Evolutionary conservation across 495 filamentous ascomycete species (phyloP).

Genomic region (Hypoxylon fuscum): DNA sequence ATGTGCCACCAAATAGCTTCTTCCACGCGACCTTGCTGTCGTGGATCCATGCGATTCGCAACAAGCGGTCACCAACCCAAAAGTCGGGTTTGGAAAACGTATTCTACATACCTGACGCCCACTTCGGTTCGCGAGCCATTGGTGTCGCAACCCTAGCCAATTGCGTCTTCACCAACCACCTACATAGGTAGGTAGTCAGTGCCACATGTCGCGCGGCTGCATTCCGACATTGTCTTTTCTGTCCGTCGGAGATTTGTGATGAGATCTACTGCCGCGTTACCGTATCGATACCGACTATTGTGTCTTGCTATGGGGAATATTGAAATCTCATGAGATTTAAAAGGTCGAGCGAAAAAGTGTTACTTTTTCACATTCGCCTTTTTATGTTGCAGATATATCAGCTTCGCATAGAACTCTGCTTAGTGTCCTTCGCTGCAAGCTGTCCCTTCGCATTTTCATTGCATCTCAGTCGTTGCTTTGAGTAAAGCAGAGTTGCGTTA

Average conservation of each 20-base stretch:
- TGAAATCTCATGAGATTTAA: background rate
- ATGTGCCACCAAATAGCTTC: conserved; percentile 37
- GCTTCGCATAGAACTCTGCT: background rate
- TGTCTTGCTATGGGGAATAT: background rate
- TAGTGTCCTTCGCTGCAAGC: background rate
- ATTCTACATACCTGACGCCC: conserved; percentile 12
- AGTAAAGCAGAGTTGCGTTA: conserved; percentile 3
- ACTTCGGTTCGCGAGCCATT: conserved; percentile 3
- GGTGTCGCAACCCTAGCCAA: conserved; percentile 17
- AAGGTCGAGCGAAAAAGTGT: background rate
- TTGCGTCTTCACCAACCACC: conserved; percentile 19
- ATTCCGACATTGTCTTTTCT: background rate
- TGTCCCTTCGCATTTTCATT: conserved; percentile 4
- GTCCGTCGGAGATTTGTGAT: background rate
- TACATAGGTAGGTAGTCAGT: background rate
- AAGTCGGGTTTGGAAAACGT: conserved; percentile 14
- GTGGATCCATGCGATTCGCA: conserved; percentile 40
- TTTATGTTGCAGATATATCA: background rate
- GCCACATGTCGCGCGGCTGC: conserved; percentile 9
- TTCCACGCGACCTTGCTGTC: conserved; percentile 36
- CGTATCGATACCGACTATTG: background rate
- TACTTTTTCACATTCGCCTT: too few species aligned
- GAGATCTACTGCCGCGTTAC: background rate
- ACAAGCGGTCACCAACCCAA: conserved; percentile 39
- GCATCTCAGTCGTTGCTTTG: conserved; percentile 2